These are phyloP conservation scores for Pinus taeda DNA, from an alignment of 75 land plant genomes.

Conservation along the genomic window DNA sequence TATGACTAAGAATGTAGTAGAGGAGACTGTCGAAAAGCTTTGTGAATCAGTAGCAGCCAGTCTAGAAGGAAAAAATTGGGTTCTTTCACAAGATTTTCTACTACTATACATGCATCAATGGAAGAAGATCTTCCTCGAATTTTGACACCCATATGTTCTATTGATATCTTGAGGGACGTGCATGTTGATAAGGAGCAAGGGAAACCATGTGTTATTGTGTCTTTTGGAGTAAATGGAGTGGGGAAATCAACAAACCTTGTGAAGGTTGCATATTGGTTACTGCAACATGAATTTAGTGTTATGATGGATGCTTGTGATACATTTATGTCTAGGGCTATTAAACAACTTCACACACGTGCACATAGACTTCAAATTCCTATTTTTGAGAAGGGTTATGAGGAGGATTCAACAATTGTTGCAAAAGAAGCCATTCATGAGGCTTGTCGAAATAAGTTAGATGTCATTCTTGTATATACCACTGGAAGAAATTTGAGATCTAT, in stretches of 20 bases:
- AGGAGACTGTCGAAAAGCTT: conserved; percentile 94
- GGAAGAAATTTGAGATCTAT: conserved; percentile 14
- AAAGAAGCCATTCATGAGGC: conserved; percentile 98
- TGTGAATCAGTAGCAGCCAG: conserved; percentile 98
- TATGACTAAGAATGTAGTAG: conserved; percentile 99
- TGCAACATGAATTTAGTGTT: conserved; percentile 80
- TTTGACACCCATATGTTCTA: conserved; percentile 85
- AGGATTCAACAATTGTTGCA: conserved; percentile 96
- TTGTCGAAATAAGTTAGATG: conserved; percentile 70
- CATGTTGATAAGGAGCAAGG: conserved; percentile 94
- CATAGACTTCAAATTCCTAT: conserved; percentile 94
- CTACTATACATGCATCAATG: conserved; percentile 63
- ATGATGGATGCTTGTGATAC: conserved; percentile 99
- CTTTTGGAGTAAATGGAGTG: conserved; percentile 98
- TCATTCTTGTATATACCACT: conserved; percentile 97
- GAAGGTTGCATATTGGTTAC: conserved; percentile 98
- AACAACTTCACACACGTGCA: conserved; percentile 96
- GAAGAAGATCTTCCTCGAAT: conserved; percentile 94
- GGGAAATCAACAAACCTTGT: conserved; percentile 99
- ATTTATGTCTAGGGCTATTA: conserved; percentile 95
- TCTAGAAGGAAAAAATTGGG: conserved; percentile 96
- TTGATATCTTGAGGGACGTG: conserved; percentile 97
- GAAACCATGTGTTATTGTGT: conserved; percentile 94
- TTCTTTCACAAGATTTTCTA: conserved; percentile 55
- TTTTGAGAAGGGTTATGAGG: conserved; percentile 98